Evolutionary conservation across 306 rosid species (phyloP).

Genomic region (Parietaria judaica): DNA sequence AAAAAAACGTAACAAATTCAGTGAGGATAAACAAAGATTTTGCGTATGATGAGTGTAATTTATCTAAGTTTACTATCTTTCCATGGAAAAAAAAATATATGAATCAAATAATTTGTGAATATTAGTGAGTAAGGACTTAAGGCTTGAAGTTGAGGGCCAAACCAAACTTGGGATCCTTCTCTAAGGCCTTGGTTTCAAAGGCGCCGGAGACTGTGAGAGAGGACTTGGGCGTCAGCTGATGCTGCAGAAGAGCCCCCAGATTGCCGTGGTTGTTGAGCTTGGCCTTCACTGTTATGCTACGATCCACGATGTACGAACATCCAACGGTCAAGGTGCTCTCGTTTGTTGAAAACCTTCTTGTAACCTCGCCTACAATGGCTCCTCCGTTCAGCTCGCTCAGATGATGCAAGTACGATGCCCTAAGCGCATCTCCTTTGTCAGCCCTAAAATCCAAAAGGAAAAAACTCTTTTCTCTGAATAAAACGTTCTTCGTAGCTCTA

Average conservation of each 20-base stretch:
- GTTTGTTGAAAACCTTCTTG: constrained; percentile 12
- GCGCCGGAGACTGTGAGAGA: constrained; percentile 7
- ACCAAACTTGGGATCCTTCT: constrained; percentile 18
- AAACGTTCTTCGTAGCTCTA: too few species aligned
- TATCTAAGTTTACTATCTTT: too few species aligned
- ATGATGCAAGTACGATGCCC: constrained; percentile 11
- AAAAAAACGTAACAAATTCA: too few species aligned
- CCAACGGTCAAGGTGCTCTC: constrained; percentile 17
- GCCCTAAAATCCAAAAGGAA: constrained; percentile 9
- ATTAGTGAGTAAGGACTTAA: neutral
- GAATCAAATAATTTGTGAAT: neutral
- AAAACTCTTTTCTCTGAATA: neutral
- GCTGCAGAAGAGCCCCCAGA: constrained; percentile 4
- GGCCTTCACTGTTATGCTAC: constrained; percentile 11
- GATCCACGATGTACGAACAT: constrained; percentile 9
- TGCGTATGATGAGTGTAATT: too few species aligned
- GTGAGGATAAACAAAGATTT: too few species aligned
- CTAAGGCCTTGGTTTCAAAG: constrained; percentile 13
- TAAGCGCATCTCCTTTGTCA: constrained; percentile 16
- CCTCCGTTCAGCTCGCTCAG: neutral
- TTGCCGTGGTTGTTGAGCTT: constrained; percentile 15
- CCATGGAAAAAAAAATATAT: neutral
- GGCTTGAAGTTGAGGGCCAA: constrained; percentile 14
- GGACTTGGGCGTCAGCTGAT: constrained; percentile 13
- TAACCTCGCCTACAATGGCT: constrained; percentile 16